Evolutionary conservation across 2,329 filamentous ascomycete species (phyloP).

Genomic region (Colletotrichum viniferum): DNA sequence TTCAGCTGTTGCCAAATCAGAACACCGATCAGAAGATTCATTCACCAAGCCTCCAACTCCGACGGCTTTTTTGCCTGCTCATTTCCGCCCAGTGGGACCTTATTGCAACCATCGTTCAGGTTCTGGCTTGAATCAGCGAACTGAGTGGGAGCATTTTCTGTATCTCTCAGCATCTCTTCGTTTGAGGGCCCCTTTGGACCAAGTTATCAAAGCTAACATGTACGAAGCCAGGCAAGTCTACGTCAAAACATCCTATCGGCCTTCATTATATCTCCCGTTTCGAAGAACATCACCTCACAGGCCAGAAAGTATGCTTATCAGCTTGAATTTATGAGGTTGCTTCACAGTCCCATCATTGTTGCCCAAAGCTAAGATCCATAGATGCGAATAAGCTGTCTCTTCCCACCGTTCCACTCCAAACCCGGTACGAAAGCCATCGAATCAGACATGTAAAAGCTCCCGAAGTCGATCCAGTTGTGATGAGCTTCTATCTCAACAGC

Average conservation of each 20-base stretch:
- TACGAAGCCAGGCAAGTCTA: not conserved
- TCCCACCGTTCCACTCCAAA: rapidly evolving
- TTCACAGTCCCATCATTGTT: not conserved
- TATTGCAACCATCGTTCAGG: not conserved
- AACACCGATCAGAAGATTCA: rapidly evolving
- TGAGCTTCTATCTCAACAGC: not conserved
- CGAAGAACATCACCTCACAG: not conserved
- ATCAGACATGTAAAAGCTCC: not conserved
- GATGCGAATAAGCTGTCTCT: not conserved
- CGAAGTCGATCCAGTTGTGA: not conserved
- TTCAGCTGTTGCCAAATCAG: not conserved
- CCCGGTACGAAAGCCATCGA: not conserved
- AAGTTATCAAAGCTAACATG: not conserved
- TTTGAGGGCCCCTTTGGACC: not conserved
- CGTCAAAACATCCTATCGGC: too few relatives aligned
- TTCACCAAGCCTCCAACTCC: not conserved
- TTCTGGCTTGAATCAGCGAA: not conserved
- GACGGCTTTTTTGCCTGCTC: rapidly evolving
- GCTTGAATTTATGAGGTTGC: rapidly evolving
- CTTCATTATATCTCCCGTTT: not conserved
- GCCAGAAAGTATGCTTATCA: not conserved
- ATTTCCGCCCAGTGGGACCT: rapidly evolving
- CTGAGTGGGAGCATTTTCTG: not conserved
- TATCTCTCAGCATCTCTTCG: not conserved
- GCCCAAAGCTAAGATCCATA: not conserved